Evolutionary conservation across 345 rosid genomes (phyloP).

Genomic region (Brassica incana): DNA sequence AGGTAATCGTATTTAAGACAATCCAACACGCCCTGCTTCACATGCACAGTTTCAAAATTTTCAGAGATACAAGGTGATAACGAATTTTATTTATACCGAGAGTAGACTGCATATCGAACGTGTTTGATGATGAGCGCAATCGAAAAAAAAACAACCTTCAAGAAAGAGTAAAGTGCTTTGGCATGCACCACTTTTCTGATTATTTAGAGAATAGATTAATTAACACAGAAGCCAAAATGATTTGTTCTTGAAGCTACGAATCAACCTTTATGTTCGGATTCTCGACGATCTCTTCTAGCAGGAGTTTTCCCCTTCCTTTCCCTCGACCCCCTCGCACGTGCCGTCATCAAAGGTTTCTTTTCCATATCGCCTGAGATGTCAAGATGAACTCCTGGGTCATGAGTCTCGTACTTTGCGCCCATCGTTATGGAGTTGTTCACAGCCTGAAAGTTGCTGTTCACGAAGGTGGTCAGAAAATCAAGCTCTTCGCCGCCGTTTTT

Average conservation of each 20-base stretch:
- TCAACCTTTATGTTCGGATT: conserved; percentile 31
- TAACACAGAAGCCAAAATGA: background rate
- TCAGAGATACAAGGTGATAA: background rate
- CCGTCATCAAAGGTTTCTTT: conserved; percentile 25
- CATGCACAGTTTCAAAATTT: background rate
- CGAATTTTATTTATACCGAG: background rate
- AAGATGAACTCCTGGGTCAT: conserved; percentile 91
- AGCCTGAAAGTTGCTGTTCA: conserved; percentile 89
- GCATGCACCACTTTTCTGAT: conserved; percentile 28
- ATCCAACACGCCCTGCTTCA: background rate
- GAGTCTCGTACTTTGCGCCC: conserved; percentile 57
- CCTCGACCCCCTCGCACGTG: conserved; percentile 13
- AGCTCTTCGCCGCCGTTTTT: conserved; percentile 36
- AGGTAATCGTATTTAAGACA: background rate
- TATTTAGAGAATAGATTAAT: conserved; percentile 20
- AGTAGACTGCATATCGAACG: background rate
- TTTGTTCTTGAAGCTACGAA: conserved; percentile 15
- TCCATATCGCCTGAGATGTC: conserved; percentile 53
- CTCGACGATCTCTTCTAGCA: conserved; percentile 17
- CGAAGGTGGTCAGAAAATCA: conserved; percentile 56
- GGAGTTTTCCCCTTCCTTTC: conserved; percentile 23
- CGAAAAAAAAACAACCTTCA: conserved; percentile 10
- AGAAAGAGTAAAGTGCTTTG: conserved; percentile 31
- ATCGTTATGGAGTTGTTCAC: conserved; percentile 91
- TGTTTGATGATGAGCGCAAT: background rate